Evolutionary conservation across 495 filamentous ascomycete species (phyloP), one percentile per base, ranked within the genome.

Genomic region (Trypethelium eluteriae): DNA sequence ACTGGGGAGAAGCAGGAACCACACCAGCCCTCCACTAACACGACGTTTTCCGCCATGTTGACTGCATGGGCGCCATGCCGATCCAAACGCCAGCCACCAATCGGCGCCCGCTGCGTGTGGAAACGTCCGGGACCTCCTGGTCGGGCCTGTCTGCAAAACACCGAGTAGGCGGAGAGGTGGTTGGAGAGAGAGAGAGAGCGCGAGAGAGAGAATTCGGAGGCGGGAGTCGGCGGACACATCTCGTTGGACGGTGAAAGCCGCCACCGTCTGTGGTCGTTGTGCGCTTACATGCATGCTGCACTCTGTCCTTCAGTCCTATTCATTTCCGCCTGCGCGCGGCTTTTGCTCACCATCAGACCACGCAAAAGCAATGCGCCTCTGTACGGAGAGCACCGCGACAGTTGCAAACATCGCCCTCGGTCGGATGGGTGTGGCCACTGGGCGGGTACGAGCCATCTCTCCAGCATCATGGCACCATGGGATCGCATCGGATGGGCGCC

Each of bases 1-100:
- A 59, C 32, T 32, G 36, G 53, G 53, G 53, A 36, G 53, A 59
- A 36, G 53, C 53, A 59, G 53, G 53, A 59, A 59, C 53, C 53
- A 32, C 5, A 32, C 25, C 53, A 34, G 32, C 53, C 32, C 25
- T 10, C 53, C 53, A 59, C 53, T 59, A 36, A 59, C 12, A 11
- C n/a, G 14, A 59, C 53, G 11, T 11, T 36, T 59, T 34, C 18
- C 11, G 34, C 25, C 53, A 36, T 36, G 32, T 35, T 35, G 7
- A 25, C 25, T 25, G 25, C 25, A 25, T 25, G 25, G 25, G 25
- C 25, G 25, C 25, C 25, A 25, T 25, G 25, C 25, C 25, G 25
- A 25, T 25, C 25, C 25, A 25, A 25, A 25, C 32, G 18, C 53
- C 36, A 35, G 53, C 25, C 53, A 36, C 53, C 53, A 59, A 59